These are phyloP conservation scores for Trypethelium eluteriae DNA, from an alignment of 495 filamentous ascomycete species.

Conservation along the genomic window DNA sequence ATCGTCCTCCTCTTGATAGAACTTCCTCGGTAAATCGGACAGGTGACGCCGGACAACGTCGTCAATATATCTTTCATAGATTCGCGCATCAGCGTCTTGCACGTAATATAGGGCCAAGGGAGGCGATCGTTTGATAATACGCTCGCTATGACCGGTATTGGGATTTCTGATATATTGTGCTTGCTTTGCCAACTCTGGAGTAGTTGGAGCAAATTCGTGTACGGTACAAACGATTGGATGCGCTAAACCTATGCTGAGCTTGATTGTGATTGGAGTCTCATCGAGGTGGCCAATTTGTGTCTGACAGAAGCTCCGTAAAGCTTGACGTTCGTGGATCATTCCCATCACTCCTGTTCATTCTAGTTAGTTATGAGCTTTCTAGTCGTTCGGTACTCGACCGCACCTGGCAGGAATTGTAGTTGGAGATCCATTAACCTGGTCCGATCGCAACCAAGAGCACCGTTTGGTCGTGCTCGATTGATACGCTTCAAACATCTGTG, in stretches of 20 bases:
- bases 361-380: neutral
- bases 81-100: constrained; percentile 30
- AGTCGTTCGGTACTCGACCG: neutral
- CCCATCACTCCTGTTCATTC: constrained; percentile 24
- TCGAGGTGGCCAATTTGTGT: constrained; percentile 26
- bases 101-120: constrained; percentile 33
- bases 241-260: constrained; percentile 22
- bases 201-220: constrained; percentile 34
- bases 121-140: constrained; percentile 28
- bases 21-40: neutral
- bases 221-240: constrained; percentile 27
- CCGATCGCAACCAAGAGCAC: constrained; percentile 11
- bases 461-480: neutral
- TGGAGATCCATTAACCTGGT: constrained; percentile 5
- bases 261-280: constrained; percentile 16
- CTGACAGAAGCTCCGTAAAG: constrained; percentile 29
- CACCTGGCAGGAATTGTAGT: constrained; percentile 2
- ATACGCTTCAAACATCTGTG: constrained; percentile 28
- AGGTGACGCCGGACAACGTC: constrained; percentile 16
- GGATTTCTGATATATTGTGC: constrained; percentile 32
- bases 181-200: constrained; percentile 24
- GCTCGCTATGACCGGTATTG: constrained; percentile 14
- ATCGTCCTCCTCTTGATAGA: constrained; percentile 26
- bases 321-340: constrained; percentile 31
- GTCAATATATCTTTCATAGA: constrained; percentile 32